These are phyloP conservation scores for Hydnomerulius pinastri DNA, from an alignment of 768 basidiomycete genomes.

Conservation along the genomic window DNA sequence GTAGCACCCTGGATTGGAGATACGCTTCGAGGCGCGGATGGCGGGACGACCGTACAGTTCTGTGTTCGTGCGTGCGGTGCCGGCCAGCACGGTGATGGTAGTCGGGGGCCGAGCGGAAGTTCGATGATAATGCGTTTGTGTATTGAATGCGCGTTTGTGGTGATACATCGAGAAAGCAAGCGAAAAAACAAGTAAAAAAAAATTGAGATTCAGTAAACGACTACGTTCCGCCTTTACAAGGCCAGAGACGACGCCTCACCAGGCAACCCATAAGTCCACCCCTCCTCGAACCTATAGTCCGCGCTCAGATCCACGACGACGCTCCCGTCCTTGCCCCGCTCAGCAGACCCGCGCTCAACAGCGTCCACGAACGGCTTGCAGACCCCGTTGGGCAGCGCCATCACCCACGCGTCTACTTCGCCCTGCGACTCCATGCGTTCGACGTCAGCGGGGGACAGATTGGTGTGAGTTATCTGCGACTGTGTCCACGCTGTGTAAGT, in stretches of 20 bases:
- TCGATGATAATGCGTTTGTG: not conserved
- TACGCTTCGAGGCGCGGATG: slow-evolving; percentile 73
- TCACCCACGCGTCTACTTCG: slow-evolving; percentile 97
- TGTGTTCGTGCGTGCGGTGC: too few relatives aligned
- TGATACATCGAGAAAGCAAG: not conserved
- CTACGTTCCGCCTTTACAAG: too few relatives aligned
- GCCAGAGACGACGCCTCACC: slow-evolving; percentile 84
- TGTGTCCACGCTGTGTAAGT: too few relatives aligned
- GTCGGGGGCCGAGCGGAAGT: not conserved
- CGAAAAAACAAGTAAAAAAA: slow-evolving; percentile 32
- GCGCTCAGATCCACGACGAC: slow-evolving; percentile 93
- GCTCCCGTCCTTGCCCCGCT: slow-evolving; percentile 50
- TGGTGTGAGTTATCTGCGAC: slow-evolving; percentile 69
- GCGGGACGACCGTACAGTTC: slow-evolving; percentile 82
- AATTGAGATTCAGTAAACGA: too few relatives aligned
- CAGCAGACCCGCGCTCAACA: slow-evolving; percentile 72
- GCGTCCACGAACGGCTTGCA: slow-evolving; percentile 98
- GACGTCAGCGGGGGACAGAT: slow-evolving; percentile 77
- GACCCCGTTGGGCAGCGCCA: slow-evolving; percentile 98
- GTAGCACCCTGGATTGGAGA: slow-evolving; percentile 98
- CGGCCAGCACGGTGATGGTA: not conserved
- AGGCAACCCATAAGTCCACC: slow-evolving; percentile 98
- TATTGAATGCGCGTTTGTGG: not conserved
- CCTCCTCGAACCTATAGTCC: slow-evolving; percentile 92
- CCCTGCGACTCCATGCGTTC: slow-evolving; percentile 86